Percentiles rank a stretch among this genome's conserved stretches.
These are phyloP conservation scores for Neurospora pannonica DNA, from an alignment of 495 filamentous ascomycete species.

Conservation along the genomic window DNA sequence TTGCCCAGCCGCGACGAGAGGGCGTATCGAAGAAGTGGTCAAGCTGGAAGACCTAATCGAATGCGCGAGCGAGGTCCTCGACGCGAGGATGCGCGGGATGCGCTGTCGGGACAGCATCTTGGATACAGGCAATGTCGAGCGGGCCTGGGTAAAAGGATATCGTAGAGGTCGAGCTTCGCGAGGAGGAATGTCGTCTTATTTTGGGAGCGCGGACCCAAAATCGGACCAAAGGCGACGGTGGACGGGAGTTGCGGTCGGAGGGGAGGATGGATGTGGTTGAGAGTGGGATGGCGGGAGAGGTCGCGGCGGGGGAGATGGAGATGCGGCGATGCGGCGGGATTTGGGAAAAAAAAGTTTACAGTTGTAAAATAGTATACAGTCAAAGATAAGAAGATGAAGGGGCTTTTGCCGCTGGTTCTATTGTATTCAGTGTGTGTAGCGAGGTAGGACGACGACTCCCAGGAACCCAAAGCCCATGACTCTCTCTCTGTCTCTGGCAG, in stretches of 20 bases:
- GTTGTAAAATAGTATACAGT: not conserved
- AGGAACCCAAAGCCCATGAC: not conserved
- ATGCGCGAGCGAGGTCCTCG: conserved; percentile 9
- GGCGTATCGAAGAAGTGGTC: conserved; percentile 8
- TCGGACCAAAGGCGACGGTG: not conserved
- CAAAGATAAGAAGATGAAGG: not conserved
- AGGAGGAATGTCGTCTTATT: not conserved
- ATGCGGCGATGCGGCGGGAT: not conserved
- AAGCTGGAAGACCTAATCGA: conserved; percentile 7
- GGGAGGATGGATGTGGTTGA: not conserved
- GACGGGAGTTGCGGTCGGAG: not conserved
- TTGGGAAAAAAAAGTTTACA: not conserved
- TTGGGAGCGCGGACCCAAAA: not conserved
- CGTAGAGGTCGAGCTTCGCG: not conserved
- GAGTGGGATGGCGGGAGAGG: not conserved
- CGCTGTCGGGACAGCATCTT: conserved; percentile 28
- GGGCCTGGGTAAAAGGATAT: not conserved
- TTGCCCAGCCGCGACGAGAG: conserved; percentile 6
- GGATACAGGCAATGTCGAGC: not conserved
- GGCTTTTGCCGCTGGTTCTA: not conserved
- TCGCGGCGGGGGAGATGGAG: not conserved
- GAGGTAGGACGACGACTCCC: not conserved
- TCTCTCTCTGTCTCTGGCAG: not conserved
- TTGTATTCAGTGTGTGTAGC: not conserved
- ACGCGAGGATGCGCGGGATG: conserved; percentile 16